Percentiles rank a stretch among this genome's conserved stretches.
Evolutionary conservation across 306 rosid species (phyloP).

Genomic region (Malus sieversii): DNA sequence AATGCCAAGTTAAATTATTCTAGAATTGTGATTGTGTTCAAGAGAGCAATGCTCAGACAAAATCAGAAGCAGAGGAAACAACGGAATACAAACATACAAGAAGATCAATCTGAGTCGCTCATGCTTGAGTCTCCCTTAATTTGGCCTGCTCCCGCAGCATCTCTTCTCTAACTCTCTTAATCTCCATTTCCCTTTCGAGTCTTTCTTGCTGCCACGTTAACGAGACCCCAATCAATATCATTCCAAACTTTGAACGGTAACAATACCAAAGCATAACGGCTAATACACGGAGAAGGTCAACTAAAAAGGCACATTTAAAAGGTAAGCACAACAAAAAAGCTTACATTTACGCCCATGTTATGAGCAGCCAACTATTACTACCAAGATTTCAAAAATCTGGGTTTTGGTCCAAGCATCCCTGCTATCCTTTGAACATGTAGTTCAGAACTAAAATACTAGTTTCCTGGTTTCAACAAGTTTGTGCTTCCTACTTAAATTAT

Average conservation of each 20-base stretch:
- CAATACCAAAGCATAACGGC: background rate
- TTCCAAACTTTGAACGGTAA: background rate
- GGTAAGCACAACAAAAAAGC: background rate
- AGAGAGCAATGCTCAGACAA: background rate
- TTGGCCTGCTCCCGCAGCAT: constrained; percentile 58
- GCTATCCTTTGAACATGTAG: background rate
- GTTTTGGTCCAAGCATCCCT: background rate
- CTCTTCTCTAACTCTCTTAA: constrained; percentile 75
- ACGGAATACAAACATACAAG: background rate
- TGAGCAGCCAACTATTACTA: background rate
- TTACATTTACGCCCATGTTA: background rate
- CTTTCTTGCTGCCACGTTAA: constrained; percentile 57
- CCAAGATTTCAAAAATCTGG: background rate
- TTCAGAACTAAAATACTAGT: background rate
- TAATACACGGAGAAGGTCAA: background rate
- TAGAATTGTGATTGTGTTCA: background rate
- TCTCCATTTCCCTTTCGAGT: constrained; percentile 73
- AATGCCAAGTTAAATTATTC: constrained; percentile 13
- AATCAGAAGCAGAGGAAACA: constrained; percentile 16
- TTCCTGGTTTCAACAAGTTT: background rate
- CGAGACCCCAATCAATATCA: background rate
- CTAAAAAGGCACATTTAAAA: background rate
- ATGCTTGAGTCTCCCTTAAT: constrained; percentile 47
- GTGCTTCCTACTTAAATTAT: background rate
- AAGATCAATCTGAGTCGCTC: constrained; percentile 18